Percentiles rank a stretch among this genome's conserved stretches.
Evolutionary conservation across 768 basidiomycete genomes (phyloP).

Genomic region (Leccinum subtestaceum): DNA sequence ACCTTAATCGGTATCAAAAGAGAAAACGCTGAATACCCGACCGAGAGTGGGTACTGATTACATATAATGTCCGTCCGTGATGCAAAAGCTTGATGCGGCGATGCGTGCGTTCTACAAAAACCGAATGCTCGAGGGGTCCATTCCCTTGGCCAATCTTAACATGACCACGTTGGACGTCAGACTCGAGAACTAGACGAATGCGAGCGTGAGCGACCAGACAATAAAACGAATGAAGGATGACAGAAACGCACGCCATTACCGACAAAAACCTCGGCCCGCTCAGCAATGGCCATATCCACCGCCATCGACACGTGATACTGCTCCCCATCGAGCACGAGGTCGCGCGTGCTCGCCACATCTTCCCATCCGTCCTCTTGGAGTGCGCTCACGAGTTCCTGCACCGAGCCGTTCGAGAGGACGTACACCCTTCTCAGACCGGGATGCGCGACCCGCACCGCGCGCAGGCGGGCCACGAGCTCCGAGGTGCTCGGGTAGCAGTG

Average conservation of each 20-base stretch:
- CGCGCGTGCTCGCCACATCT: slow-evolving; percentile 42
- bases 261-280: slow-evolving; percentile 55
- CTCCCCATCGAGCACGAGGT: slow-evolving; percentile 41
- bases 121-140: slow-evolving; percentile 37
- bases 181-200: slow-evolving; percentile 42
- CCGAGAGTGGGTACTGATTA: not conserved
- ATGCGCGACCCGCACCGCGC: slow-evolving; percentile 34
- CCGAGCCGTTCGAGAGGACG: slow-evolving; percentile 52
- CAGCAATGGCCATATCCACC: slow-evolving; percentile 60
- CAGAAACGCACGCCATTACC: slow-evolving; percentile 53
- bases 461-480: slow-evolving; percentile 41
- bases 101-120: slow-evolving; percentile 34
- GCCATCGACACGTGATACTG: slow-evolving; percentile 50
- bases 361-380: slow-evolving; percentile 50
- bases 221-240: too few species aligned
- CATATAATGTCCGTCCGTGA: not conserved
- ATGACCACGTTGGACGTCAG: slow-evolving; percentile 50
- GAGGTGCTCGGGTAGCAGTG: slow-evolving; percentile 26
- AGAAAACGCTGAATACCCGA: not conserved
- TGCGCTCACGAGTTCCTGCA: slow-evolving; percentile 37
- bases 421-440: slow-evolving; percentile 36
- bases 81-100: not conserved
- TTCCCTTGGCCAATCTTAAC: slow-evolving; percentile 44
- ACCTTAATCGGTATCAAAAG: too few species aligned
- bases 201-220: not conserved